A percentile compares a stretch with the other conserved stretches of the same genome.
These are phyloP conservation scores for Fistulinella cinereoalba DNA, from an alignment of 1,284 basidiomycete species.

Conservation along the genomic window DNA sequence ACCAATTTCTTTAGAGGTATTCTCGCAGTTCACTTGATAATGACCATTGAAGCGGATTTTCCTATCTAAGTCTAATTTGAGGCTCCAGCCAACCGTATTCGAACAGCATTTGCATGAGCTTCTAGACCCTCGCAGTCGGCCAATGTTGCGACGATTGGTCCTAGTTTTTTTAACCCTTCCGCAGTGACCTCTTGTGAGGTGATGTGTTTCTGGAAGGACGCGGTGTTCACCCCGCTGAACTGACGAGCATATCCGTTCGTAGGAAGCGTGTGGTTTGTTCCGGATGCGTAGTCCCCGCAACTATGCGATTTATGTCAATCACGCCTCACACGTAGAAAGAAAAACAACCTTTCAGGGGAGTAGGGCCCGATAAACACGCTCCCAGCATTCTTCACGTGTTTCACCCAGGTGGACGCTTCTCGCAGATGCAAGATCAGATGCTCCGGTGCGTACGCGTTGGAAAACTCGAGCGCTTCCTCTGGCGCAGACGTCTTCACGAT, in stretches of 20 bases:
- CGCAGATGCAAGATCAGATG: constrained; percentile 90
- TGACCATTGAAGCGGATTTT: constrained; percentile 3
- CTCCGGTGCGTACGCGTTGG: constrained; percentile 97
- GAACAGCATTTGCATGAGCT: constrained; percentile 90
- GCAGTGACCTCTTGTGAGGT: constrained; percentile 90
- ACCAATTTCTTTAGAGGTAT: constrained; percentile 15
- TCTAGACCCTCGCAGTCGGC: constrained; percentile 95
- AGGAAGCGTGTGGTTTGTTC: constrained; percentile 96
- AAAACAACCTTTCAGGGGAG: constrained; percentile 84
- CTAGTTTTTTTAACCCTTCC: constrained; percentile 76
- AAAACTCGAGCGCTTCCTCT: constrained; percentile 82
- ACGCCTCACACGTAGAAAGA: not conserved
- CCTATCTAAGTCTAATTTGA: constrained; percentile 3
- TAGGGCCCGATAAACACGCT: constrained; percentile 95
- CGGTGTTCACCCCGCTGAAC: constrained; percentile 97
- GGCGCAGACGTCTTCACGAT: constrained; percentile 74
- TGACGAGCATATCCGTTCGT: constrained; percentile 96
- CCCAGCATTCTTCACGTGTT: constrained; percentile 83
- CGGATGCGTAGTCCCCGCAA: constrained; percentile 97
- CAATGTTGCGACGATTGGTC: constrained; percentile 86
- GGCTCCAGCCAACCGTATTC: constrained; percentile 52
- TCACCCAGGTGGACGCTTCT: constrained; percentile 65
- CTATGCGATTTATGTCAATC: constrained; percentile 39
- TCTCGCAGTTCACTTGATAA: too few species aligned
- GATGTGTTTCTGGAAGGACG: constrained; percentile 98